Conservation (phyloP, 441 rosid genomes). For the Adansonia grandidieri region DNA sequence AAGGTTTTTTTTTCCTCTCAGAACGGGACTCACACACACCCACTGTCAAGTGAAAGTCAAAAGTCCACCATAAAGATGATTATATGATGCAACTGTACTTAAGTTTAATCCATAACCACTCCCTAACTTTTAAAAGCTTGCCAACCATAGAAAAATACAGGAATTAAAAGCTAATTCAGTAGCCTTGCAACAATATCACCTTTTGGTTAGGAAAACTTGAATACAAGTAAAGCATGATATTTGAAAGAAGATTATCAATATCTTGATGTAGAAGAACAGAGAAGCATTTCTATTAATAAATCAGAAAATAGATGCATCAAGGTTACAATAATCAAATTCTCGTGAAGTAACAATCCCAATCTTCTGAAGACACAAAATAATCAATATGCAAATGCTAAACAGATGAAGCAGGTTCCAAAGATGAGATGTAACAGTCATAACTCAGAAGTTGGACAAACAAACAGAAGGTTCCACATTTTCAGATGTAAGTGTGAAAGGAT, state of each 20-base stretch:
- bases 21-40: not conserved
- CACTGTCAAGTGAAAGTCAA: slow-evolving; percentile 15
- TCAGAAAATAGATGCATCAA: not conserved
- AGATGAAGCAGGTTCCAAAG: not conserved
- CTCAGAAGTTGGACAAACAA: not conserved
- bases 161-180: not conserved
- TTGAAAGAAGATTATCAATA: slow-evolving; percentile 6
- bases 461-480: slow-evolving; percentile 12
- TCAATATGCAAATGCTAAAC: slow-evolving; percentile 13
- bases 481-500: not conserved
- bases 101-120: not conserved
- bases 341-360: not conserved
- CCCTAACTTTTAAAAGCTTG: not conserved
- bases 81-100: not conserved
- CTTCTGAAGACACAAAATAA: not conserved
- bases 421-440: slow-evolving; percentile 3
- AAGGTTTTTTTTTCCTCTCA: not conserved
- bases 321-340: not conserved
- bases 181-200: not conserved
- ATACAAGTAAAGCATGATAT: not conserved
- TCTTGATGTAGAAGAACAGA: slow-evolving; percentile 15
- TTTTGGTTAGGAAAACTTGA: slow-evolving; percentile 2
- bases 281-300: slow-evolving; percentile 9
- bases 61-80: not conserved
- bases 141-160: not conserved